Conservation (phyloP, 2,329 filamentous ascomycete genomes). For the Xylaria sp. region DNA sequence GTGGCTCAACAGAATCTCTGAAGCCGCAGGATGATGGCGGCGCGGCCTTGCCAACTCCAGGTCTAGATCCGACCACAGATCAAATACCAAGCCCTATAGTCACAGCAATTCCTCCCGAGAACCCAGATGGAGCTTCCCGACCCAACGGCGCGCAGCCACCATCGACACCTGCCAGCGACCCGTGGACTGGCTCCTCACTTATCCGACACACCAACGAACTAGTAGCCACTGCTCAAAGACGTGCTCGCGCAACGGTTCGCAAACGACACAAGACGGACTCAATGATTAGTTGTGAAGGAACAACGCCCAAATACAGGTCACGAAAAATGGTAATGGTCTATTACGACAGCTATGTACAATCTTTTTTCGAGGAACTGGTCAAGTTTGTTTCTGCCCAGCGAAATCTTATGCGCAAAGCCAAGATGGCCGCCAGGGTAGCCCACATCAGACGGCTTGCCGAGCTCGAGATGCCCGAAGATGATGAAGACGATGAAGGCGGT, state of each 20-base stretch:
- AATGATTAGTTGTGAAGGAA: slow-evolving; percentile 59
- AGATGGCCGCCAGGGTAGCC: slow-evolving; percentile 81
- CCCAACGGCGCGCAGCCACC: slow-evolving; percentile 43
- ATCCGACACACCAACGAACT: slow-evolving; percentile 58
- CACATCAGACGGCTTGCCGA: slow-evolving; percentile 70
- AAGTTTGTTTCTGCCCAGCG: slow-evolving; percentile 82
- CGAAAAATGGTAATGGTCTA: slow-evolving; percentile 86
- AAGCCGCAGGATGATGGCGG: slow-evolving; percentile 60
- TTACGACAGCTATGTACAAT: slow-evolving; percentile 89
- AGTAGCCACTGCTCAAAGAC: slow-evolving; percentile 57
- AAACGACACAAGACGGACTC: slow-evolving; percentile 64
- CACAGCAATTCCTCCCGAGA: slow-evolving; percentile 27
- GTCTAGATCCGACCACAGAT: slow-evolving; percentile 34
- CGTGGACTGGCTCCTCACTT: slow-evolving; percentile 51
- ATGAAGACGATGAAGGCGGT: slow-evolving; percentile 51
- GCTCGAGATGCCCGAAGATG: slow-evolving; percentile 65
- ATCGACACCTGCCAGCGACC: slow-evolving; percentile 50
- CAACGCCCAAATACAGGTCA: slow-evolving; percentile 69
- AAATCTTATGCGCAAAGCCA: slow-evolving; percentile 87
- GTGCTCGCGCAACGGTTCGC: slow-evolving; percentile 59
- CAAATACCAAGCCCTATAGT: slow-evolving; percentile 21
- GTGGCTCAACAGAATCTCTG: slow-evolving; percentile 65
- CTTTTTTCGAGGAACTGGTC: slow-evolving; percentile 83
- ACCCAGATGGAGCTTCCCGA: slow-evolving; percentile 38
- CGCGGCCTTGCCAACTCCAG: slow-evolving; percentile 40